Conservation (phyloP, 306 rosid genomes). For the Cucurbita maxima region DNA sequence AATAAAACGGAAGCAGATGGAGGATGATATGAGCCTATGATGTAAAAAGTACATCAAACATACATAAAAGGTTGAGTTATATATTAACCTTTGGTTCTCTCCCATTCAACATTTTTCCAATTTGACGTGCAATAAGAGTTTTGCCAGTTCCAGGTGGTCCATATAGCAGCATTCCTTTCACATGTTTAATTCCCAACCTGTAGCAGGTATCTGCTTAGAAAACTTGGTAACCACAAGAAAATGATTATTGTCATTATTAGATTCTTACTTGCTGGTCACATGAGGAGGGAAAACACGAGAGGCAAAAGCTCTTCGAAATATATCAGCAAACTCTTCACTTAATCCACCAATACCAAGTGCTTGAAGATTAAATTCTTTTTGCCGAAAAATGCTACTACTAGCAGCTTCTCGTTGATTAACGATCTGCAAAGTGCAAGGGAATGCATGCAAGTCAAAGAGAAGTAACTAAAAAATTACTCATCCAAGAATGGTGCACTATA, state of each 20-base stretch:
- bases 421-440: slow-evolving; percentile 40
- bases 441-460: not conserved
- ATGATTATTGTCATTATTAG: slow-evolving; percentile 3
- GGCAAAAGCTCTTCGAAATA: slow-evolving; percentile 98
- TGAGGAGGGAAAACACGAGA: slow-evolving; percentile 98
- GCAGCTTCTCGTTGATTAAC: slow-evolving; percentile 88
- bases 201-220: slow-evolving; percentile 25
- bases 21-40: not conserved
- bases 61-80: not conserved
- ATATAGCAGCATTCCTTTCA: slow-evolving; percentile 89
- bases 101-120: slow-evolving; percentile 90
- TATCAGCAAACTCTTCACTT: slow-evolving; percentile 85
- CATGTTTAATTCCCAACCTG: slow-evolving; percentile 96
- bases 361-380: slow-evolving; percentile 89
- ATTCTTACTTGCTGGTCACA: slow-evolving; percentile 76
- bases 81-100: slow-evolving; percentile 84
- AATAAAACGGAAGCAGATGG: not conserved
- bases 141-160: slow-evolving; percentile 99
- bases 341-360: slow-evolving; percentile 89
- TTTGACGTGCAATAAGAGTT: slow-evolving; percentile 99
- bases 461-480: not conserved
- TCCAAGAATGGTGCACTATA: not conserved
- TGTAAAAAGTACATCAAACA: not conserved
- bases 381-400: slow-evolving; percentile 77
- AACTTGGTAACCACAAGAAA: slow-evolving; percentile 11